Conservation (phyloP, 495 filamentous ascomycete genomes). For the Talaromyces nanjingensis region DNA sequence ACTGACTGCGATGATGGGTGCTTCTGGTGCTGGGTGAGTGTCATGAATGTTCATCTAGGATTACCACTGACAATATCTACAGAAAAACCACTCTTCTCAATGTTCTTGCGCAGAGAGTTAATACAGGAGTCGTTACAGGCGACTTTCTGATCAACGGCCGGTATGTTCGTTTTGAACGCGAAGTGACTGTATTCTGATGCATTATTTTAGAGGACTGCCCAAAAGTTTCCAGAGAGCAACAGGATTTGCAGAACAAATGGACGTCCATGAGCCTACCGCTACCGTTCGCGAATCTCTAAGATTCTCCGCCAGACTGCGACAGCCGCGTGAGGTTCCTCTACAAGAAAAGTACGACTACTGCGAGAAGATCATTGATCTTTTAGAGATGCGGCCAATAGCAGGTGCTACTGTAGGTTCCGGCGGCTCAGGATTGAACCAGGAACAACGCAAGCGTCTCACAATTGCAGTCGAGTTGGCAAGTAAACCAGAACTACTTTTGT, state of each 20-base stretch:
- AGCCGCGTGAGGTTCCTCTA: constrained; percentile 46
- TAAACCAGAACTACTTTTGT: constrained; percentile 61
- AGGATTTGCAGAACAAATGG: constrained; percentile 58
- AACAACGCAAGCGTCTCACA: constrained; percentile 58
- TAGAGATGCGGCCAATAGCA: constrained; percentile 54
- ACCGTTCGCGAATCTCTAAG: constrained; percentile 56
- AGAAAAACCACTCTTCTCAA: constrained; percentile 52
- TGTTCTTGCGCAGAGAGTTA: constrained; percentile 46
- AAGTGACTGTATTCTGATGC: background rate
- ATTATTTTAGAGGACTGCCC: constrained; percentile 26
- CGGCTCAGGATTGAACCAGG: constrained; percentile 49
- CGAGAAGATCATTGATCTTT: constrained; percentile 49
- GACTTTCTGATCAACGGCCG: constrained; percentile 49
- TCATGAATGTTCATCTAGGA: no score
- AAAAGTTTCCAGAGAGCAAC: constrained; percentile 44
- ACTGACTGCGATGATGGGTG: constrained; percentile 65
- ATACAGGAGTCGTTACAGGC: constrained; percentile 45
- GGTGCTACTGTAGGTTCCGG: constrained; percentile 48
- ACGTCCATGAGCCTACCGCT: constrained; percentile 53
- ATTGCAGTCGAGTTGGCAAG: constrained; percentile 65
- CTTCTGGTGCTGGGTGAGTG: constrained; percentile 53
- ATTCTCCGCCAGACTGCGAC: constrained; percentile 54
- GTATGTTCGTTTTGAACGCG: constrained; percentile 14
- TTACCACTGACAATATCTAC: background rate
- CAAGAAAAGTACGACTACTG: constrained; percentile 59